A percentile compares a stretch with the other conserved stretches of the same genome.
Evolutionary conservation across 371 early-diverging fungal genomes (phyloP).

Genomic region (Phascolomyces articulosus): DNA sequence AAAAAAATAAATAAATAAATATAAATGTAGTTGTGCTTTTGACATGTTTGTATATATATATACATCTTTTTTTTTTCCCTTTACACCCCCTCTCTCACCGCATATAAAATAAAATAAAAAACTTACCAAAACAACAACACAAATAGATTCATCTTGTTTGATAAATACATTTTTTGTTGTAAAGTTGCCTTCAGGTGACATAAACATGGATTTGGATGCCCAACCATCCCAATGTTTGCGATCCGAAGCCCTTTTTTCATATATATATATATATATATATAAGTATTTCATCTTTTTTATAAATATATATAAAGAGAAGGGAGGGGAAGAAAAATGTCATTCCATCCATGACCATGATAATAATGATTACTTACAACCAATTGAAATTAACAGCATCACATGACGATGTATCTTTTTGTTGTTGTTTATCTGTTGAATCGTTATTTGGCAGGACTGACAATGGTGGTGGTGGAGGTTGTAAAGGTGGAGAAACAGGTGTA

Average conservation of each 20-base stretch:
- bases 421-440: not conserved
- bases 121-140: conserved; percentile 44
- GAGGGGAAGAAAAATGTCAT: not conserved
- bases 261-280: not conserved
- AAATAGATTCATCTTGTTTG: conserved; percentile 29
- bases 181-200: conserved; percentile 37
- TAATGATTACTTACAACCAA: conserved; percentile 30
- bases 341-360: not conserved
- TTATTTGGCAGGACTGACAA: not conserved
- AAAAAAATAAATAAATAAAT: too few relatives aligned
- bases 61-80: too few relatives aligned
- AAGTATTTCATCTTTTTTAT: not conserved
- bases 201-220: conserved; percentile 39
- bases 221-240: conserved; percentile 46
- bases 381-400: conserved; percentile 32
- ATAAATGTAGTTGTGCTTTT: too few relatives aligned
- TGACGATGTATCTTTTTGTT: not conserved
- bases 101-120: too few relatives aligned
- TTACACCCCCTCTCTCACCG: too few relatives aligned
- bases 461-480: not conserved
- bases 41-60: too few relatives aligned
- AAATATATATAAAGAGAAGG: not conserved
- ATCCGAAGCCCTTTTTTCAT: conserved; percentile 28
- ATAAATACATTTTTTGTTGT: conserved; percentile 34
- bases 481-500: too few relatives aligned